phyloP scores from a whole-genome alignment of 768 basidiomycete species.

The Austroboletus festivus region DNA sequence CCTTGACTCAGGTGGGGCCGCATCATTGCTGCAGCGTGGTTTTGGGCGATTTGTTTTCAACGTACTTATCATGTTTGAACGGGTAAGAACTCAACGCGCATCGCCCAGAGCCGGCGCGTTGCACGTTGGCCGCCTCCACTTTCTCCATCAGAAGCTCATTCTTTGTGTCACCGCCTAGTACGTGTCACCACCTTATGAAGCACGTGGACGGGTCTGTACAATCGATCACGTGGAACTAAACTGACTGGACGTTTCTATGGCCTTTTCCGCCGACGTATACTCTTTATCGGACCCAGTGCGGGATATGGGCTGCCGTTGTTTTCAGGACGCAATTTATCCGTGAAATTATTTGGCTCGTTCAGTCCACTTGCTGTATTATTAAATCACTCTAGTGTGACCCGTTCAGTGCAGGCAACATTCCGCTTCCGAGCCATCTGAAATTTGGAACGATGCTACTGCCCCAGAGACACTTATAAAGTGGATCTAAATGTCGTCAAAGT shows the following conservation, averaged over 20 bases:
- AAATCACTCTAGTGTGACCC: slow-evolving; percentile 3
- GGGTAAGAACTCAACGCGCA: background rate
- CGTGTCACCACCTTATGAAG: too few relatives aligned
- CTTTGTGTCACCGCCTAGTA: slow-evolving; percentile 4
- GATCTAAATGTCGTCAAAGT: background rate
- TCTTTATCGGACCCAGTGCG: background rate
- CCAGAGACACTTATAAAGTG: slow-evolving; percentile 11
- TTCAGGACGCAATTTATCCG: background rate
- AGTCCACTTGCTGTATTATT: slow-evolving; percentile 18
- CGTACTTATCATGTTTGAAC: too few relatives aligned
- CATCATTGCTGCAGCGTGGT: background rate
- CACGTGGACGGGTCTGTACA: background rate
- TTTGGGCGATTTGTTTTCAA: too few relatives aligned
- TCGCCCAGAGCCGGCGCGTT: too few relatives aligned
- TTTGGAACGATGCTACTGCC: slow-evolving; percentile 4
- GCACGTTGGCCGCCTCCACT: slow-evolving; percentile 2
- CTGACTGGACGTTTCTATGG: background rate
- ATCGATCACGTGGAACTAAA: background rate
- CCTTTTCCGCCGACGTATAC: background rate
- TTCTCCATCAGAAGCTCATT: background rate
- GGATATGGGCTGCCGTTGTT: background rate
- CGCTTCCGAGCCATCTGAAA: slow-evolving; percentile 5
- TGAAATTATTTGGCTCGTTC: background rate
- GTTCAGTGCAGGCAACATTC: slow-evolving; percentile 1
- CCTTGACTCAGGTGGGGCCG: background rate